Evolutionary conservation across 345 rosid genomes (phyloP).

Genomic region (Citrus inodora): DNA sequence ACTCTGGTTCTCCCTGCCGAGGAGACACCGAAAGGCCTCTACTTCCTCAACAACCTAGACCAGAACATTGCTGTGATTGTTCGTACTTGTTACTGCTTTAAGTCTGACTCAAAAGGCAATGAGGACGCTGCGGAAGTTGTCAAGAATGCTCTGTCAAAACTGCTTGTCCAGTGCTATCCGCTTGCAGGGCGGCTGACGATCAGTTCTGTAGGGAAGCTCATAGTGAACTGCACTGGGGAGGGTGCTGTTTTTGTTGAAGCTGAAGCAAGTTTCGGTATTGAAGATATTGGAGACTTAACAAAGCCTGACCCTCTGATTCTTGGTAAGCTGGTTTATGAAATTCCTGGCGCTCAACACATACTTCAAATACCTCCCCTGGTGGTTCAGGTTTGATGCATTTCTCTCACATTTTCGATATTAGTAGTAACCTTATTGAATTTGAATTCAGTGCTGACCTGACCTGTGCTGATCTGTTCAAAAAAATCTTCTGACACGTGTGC

Average conservation of each 20-base stretch:
- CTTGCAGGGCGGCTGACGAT: constrained; percentile 70
- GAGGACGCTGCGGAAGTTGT: constrained; percentile 59
- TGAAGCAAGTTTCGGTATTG: constrained; percentile 54
- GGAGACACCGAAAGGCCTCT: constrained; percentile 60
- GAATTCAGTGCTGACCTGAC: not conserved
- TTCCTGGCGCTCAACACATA: constrained; percentile 66
- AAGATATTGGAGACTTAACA: constrained; percentile 50
- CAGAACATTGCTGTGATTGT: constrained; percentile 83
- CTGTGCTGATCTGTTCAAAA: not conserved
- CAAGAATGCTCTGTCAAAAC: constrained; percentile 58
- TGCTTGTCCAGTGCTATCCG: constrained; percentile 70
- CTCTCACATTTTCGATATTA: not conserved
- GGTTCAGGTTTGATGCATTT: constrained; percentile 55
- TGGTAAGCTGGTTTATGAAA: constrained; percentile 71
- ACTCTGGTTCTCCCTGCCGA: constrained; percentile 55
- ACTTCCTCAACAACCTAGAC: constrained; percentile 80
- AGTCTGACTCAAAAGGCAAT: constrained; percentile 58
- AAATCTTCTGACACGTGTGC: not conserved
- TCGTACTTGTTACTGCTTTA: constrained; percentile 76
- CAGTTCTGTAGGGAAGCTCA: constrained; percentile 74
- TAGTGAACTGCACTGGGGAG: constrained; percentile 70
- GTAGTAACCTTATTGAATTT: too few species aligned
- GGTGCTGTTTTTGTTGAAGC: constrained; percentile 91
- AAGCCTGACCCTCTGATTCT: constrained; percentile 66
- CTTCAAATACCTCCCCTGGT: constrained; percentile 77